Conservation (phyloP, 192 early-diverging fungal genomes). For the Blastocladiella britannica region DNA sequence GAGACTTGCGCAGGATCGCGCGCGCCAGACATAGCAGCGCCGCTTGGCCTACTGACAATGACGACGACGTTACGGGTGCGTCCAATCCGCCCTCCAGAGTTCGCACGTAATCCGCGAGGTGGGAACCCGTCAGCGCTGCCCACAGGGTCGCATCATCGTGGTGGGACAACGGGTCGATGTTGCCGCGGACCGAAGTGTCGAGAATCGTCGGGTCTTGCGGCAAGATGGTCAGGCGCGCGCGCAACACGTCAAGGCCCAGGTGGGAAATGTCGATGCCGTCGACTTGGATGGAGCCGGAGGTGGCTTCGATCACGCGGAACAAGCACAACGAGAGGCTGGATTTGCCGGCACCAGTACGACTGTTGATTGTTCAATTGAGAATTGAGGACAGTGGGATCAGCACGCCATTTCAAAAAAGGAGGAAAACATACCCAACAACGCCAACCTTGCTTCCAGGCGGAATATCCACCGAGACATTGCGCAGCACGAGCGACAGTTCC, state of each 20-base stretch:
- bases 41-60: constrained; percentile 22
- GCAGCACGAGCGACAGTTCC: constrained; percentile 50
- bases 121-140: constrained; percentile 28
- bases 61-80: neutral
- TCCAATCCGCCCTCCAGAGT: neutral
- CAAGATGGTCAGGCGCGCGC: constrained; percentile 53
- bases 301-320: constrained; percentile 60
- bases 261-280: constrained; percentile 49
- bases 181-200: constrained; percentile 12
- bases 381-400: too few species aligned
- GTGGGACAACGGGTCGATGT: constrained; percentile 42
- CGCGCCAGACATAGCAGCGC: constrained; percentile 36
- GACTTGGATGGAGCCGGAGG: constrained; percentile 38
- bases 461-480: constrained; percentile 48
- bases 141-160: constrained; percentile 47
- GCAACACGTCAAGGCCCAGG: constrained; percentile 50
- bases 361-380: too few species aligned
- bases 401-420: too few species aligned
- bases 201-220: constrained; percentile 42
- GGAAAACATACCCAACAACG: constrained; percentile 79
- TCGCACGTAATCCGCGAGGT: constrained; percentile 9
- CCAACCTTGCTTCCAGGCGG: constrained; percentile 66
- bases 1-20: constrained; percentile 15
- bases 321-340: constrained; percentile 50
- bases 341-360: constrained; percentile 50